Conservation (phyloP, 257 asterid genomes). For the Solanum acaule region DNA sequence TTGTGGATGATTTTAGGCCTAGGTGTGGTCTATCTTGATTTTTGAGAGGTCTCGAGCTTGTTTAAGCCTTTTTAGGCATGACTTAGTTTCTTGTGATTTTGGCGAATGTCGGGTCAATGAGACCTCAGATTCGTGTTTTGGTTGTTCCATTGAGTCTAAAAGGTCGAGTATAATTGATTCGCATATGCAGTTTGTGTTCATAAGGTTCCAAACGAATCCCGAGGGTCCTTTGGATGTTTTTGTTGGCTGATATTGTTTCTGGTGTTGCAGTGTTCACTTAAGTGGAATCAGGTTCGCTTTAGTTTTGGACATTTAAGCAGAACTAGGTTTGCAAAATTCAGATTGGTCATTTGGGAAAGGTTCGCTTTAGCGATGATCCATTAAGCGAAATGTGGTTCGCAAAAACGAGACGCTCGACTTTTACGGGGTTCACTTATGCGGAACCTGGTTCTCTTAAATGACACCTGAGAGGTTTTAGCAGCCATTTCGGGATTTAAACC, state of each 20-base stretch:
- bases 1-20: not conserved
- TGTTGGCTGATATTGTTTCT: not conserved
- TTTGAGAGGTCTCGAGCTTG: not conserved
- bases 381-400: not conserved
- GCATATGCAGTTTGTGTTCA: not conserved
- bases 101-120: not conserved
- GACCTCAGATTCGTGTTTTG: not conserved
- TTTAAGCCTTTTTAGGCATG: not conserved
- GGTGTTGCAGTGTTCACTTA: not conserved
- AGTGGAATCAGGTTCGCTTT: not conserved
- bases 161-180: not conserved
- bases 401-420: not conserved
- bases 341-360: too few relatives aligned
- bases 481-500: not conserved
- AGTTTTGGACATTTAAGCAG: not conserved
- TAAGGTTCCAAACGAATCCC: not conserved
- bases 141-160: too few relatives aligned
- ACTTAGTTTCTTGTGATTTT: too few relatives aligned
- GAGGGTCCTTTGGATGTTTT: not conserved
- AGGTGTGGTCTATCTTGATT: not conserved
- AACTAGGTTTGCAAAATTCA: not conserved
- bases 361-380: not conserved
- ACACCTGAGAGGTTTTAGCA: not conserved
- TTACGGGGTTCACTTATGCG: not conserved
- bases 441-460: not conserved